Conservation (phyloP, 192 early-diverging fungal genomes). For the Gonapodya prolifera region DNA sequence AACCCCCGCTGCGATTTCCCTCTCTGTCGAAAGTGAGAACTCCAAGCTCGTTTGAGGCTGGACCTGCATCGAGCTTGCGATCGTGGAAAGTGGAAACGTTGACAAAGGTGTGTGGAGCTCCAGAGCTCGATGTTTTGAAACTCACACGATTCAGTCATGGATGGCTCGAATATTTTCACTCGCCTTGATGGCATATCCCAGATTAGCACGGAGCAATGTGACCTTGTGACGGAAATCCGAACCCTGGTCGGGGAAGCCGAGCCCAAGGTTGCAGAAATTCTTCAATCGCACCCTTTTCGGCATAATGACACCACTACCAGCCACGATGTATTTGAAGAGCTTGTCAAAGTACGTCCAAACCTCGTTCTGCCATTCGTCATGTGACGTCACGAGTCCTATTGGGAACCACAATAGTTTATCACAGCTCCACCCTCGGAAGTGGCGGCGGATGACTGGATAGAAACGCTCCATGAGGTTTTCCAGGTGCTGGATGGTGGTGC, state of each 20-base stretch:
- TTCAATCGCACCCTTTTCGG: neutral
- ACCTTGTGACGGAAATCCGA: neutral
- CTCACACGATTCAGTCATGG: neutral
- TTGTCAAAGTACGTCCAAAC: neutral
- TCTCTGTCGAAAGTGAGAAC: neutral
- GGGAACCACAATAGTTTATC: neutral
- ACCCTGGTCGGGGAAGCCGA: neutral
- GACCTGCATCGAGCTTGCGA: neutral
- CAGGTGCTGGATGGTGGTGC: neutral
- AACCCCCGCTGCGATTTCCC: neutral
- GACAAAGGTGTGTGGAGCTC: neutral
- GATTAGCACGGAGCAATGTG: neutral
- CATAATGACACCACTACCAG: neutral
- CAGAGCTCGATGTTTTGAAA: neutral
- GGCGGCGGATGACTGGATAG: neutral
- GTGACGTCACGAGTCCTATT: neutral
- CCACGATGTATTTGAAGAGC: neutral
- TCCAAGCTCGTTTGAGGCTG: neutral
- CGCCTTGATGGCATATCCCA: neutral
- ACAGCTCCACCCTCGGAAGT: neutral
- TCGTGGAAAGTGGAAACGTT: neutral
- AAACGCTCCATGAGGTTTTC: neutral
- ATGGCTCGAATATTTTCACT: neutral
- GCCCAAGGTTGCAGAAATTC: neutral
- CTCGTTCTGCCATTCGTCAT: neutral